Base-by-base conservation (phyloP, 2,329 filamentous ascomycete species). In the Chaetoscypha palmicola region DNA sequence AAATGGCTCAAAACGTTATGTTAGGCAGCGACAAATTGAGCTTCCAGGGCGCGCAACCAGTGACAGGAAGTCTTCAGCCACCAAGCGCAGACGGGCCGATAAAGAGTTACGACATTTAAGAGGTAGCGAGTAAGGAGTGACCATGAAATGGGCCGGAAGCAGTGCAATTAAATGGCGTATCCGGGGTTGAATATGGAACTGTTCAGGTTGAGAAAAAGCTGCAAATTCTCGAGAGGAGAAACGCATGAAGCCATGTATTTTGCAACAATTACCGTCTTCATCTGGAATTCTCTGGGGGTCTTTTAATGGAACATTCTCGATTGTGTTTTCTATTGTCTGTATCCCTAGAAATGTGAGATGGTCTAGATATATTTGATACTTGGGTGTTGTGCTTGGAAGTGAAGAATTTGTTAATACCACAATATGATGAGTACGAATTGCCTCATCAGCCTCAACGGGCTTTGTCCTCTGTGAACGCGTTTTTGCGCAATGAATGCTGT, bases 71-170 rank as follows among this genome's bases (percentile, higher is more conserved):
- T 7, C 68, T 77, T 41, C 73, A 75, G 54, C 76, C 77, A 11
- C 65, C 77, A 42, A 76, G 76, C 57, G 71, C 66, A 21, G 69
- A 73, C 44, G 73, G 73, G 3, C 69, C 70, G 43, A 66, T 77
- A 50, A 81, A 80, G 54, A 62, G 52, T 48, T 62, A 59, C 41
- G 59, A 62, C 47, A 55, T 63, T 38, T 63, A 47, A 56, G 49
- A 12, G 12, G n/a, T 28, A 44, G 20, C 33, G 39, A 36, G 35
- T 32, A 33, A 12, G 37, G 16, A 36, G 10, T 38, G 35, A 31
- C 26, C 36, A 30, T 30, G 35, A 9, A 16, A n/a, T n/a, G 32
- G 32, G 10, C 10, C 19, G 17, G 10, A 9, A 37, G 31, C 37
- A 22, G 22, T 35, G 45, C 33, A 45, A 46, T 41, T 32, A 43